These are phyloP conservation scores for Epichloe sylvatica DNA, from an alignment of 2,329 filamentous ascomycete species.

Conservation along the genomic window DNA sequence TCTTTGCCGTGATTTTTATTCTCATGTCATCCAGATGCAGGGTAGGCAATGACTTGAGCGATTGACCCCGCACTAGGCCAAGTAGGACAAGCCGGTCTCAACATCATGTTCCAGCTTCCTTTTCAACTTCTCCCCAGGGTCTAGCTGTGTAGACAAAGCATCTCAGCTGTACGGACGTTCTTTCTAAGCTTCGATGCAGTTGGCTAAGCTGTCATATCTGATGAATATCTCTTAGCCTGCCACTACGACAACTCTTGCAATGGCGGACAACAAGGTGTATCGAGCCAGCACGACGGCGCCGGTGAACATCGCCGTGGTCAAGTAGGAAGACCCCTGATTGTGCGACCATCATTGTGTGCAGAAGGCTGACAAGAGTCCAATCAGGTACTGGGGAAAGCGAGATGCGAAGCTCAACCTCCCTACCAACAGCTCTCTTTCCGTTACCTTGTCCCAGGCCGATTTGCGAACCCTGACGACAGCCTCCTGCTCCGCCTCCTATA, in stretches of 20 bases:
- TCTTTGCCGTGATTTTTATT: neutral
- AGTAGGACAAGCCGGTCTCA: neutral
- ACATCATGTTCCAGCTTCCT: neutral
- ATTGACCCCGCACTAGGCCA: neutral
- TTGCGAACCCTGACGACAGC: slow-evolving; percentile 93
- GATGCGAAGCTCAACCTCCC: slow-evolving; percentile 88
- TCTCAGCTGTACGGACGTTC: neutral
- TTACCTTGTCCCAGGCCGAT: slow-evolving; percentile 87
- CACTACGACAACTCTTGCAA: slow-evolving; percentile 11
- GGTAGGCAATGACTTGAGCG: neutral
- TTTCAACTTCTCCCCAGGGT: neutral
- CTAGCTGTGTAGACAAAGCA: neutral
- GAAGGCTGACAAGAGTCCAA: neutral
- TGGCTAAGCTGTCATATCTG: neutral
- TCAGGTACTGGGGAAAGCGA: slow-evolving; percentile 87
- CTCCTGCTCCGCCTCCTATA: slow-evolving; percentile 65
- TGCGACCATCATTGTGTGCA: neutral
- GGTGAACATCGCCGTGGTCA: slow-evolving; percentile 97
- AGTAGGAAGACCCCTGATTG: slow-evolving; percentile 36
- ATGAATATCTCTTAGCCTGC: neutral
- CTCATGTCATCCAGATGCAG: neutral
- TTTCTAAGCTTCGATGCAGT: neutral
- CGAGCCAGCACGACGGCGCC: slow-evolving; percentile 91
- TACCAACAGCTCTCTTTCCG: slow-evolving; percentile 93
- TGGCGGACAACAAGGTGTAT: slow-evolving; percentile 51